These are phyloP conservation scores for Lanzia echinophila DNA, from an alignment of 2,329 filamentous ascomycete species.

Conservation along the genomic window DNA sequence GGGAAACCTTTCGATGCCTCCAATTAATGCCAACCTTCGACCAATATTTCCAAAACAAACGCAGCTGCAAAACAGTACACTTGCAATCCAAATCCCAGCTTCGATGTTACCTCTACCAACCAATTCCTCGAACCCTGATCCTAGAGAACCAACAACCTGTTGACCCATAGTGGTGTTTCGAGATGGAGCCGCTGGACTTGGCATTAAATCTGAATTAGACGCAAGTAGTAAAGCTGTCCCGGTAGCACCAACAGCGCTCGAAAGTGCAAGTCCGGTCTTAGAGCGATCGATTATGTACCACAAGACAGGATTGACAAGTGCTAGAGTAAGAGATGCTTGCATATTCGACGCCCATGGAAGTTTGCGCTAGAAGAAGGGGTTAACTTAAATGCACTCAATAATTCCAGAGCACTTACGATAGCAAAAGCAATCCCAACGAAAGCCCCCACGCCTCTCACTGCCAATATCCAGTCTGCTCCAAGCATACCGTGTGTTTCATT, in stretches of 20 bases:
- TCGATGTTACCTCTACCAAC: slow-evolving; percentile 59
- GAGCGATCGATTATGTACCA: slow-evolving; percentile 97
- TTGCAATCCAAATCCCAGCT: slow-evolving; percentile 81
- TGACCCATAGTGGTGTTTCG: slow-evolving; percentile 14
- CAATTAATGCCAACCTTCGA: slow-evolving; percentile 54
- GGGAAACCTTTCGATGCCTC: background rate
- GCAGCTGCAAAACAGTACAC: slow-evolving; percentile 89
- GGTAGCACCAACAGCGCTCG: slow-evolving; percentile 62
- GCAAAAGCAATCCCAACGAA: slow-evolving; percentile 71
- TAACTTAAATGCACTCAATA: slow-evolving; percentile 12
- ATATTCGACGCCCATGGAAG: slow-evolving; percentile 90
- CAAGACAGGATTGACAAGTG: slow-evolving; percentile 83
- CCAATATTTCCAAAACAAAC: slow-evolving; percentile 97
- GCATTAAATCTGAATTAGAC: slow-evolving; percentile 72
- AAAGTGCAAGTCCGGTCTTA: slow-evolving; percentile 74
- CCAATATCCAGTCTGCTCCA: slow-evolving; percentile 67
- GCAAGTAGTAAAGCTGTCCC: slow-evolving; percentile 70
- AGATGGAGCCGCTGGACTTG: slow-evolving; percentile 46
- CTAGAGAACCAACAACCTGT: slow-evolving; percentile 9
- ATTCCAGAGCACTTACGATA: slow-evolving; percentile 60
- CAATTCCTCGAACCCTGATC: slow-evolving; percentile 40
- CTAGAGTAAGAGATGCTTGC: slow-evolving; percentile 85
- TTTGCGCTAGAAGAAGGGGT: slow-evolving; percentile 54
- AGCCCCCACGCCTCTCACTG: slow-evolving; percentile 61
- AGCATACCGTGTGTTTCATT: slow-evolving; percentile 29